These are phyloP conservation scores for Tieghemiomyces parasiticus DNA, from an alignment of 192 early-diverging fungal genomes.

Conservation along the genomic window DNA sequence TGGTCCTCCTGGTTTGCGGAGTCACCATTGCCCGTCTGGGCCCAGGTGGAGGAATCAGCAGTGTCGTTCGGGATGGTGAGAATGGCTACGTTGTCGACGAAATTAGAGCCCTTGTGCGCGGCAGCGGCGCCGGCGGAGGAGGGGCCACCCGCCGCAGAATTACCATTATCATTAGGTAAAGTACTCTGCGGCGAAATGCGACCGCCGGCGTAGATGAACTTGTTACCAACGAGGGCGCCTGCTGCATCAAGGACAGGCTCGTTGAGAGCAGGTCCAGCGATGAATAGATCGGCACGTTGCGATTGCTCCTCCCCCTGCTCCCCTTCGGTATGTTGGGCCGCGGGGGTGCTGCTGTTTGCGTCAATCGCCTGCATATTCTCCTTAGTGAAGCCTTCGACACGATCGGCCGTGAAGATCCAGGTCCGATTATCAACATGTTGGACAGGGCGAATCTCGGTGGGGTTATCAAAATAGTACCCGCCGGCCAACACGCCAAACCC, in stretches of 20 bases:
- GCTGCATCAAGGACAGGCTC: not conserved
- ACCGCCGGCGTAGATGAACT: constrained; percentile 6
- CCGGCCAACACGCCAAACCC: not conserved
- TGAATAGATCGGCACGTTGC: no score
- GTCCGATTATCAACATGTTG: constrained; percentile 1
- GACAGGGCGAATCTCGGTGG: not conserved
- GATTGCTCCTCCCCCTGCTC: no score
- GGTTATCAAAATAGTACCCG: constrained; percentile 6
- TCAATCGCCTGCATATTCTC: no score
- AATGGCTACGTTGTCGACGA: no score
- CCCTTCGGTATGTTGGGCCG: no score
- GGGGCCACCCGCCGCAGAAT: no score
- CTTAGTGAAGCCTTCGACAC: not conserved
- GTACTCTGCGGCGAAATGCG: no score
- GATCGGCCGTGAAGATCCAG: not conserved
- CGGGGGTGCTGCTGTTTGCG: no score
- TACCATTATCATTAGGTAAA: no score
- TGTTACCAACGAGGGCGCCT: not conserved
- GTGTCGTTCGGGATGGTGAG: not conserved
- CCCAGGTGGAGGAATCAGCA: no score
- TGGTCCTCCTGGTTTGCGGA: not conserved
- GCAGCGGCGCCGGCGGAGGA: no score
- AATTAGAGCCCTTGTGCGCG: no score
- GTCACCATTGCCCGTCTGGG: not conserved
- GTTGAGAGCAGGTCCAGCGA: not conserved